Base-by-base conservation (phyloP, 495 filamentous ascomycete species). In the Lasiosphaeria hispida region DNA sequence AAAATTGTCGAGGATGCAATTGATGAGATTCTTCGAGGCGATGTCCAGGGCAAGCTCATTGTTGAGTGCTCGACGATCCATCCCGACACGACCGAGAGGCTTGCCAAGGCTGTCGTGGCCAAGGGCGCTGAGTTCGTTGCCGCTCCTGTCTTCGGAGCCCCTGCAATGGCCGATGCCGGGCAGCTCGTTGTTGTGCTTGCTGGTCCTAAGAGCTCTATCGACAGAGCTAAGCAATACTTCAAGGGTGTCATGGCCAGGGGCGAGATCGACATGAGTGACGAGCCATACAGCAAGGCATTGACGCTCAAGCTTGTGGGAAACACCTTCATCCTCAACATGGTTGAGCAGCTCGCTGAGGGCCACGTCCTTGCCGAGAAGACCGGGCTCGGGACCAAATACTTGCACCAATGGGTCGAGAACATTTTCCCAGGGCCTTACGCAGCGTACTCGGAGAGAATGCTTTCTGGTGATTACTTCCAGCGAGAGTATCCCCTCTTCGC, bases 51-150 rank as follows among this genome's bases (percentile, higher is more conserved):
- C 37, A 92, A 91, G 71, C 74, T 91, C 14, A 83, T 96, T 56
- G 76, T 96, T 38, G 91, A 96, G 63, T 92, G 87, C 77, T 93
- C 89, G 1, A 97, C 92, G 43, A 85, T 97, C 37, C 87, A 92
- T 70, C 91, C 92, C 0, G 86, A 92, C 41, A 94, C 89, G 19
- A 89, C 90, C 3, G 80, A 87, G 41, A 73, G 71, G 44, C 63
- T 89, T 5, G 83, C 85, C 42, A 73, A 81, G 55, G 72, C 69
- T 4, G 76, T 89, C 52, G 61, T 70, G 2, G 77, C 68, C 1
- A 79, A 79, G 18, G 87, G 87, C 7, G 90, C 81, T 18, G 73
- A 85, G 39, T 94, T 95, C 72, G 83, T 95, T 30, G 86, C 88
- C 7, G 89, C 85, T 57, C 91, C 91, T 7, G 80, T 96, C 18